These are phyloP conservation scores for Plasmodium coatneyi DNA, from an alignment of 169 alveolate genomes.

Conservation along the genomic window DNA sequence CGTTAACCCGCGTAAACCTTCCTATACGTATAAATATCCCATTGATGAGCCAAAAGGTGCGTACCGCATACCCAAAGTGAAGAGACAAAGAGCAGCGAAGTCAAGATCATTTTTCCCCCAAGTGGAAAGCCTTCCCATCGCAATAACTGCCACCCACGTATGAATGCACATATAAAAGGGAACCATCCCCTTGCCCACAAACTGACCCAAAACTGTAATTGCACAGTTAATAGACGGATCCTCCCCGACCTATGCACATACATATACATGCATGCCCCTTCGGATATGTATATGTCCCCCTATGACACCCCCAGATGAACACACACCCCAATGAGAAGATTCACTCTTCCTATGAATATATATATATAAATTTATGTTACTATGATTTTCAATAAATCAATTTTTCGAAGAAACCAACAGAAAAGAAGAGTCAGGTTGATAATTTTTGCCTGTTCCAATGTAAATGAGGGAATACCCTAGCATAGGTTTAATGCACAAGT, in stretches of 20 bases:
- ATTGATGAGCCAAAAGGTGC: background rate
- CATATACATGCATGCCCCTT: constrained; percentile 4
- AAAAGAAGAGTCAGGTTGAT: constrained; percentile 43
- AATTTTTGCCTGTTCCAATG: constrained; percentile 59
- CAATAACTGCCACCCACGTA: background rate
- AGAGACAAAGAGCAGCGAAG: background rate
- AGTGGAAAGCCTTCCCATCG: background rate
- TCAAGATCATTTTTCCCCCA: background rate
- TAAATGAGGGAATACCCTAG: constrained; percentile 74
- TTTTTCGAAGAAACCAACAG: constrained; percentile 49
- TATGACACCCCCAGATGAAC: constrained; percentile 16
- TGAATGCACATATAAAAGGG: background rate
- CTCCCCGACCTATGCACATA: background rate
- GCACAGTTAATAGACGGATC: background rate
- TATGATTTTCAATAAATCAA: constrained; percentile 52
- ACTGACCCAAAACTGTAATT: background rate
- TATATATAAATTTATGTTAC: constrained; percentile 44
- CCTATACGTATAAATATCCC: background rate
- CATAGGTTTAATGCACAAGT: background rate
- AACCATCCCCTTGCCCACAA: background rate
- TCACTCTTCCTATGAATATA: constrained; percentile 11
- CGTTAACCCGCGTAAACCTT: background rate
- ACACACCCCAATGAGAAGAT: constrained; percentile 4
- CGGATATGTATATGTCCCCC: background rate
- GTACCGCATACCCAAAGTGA: background rate